phyloP scores from a whole-genome alignment of 306 rosid species.

The Vicia villosa region DNA sequence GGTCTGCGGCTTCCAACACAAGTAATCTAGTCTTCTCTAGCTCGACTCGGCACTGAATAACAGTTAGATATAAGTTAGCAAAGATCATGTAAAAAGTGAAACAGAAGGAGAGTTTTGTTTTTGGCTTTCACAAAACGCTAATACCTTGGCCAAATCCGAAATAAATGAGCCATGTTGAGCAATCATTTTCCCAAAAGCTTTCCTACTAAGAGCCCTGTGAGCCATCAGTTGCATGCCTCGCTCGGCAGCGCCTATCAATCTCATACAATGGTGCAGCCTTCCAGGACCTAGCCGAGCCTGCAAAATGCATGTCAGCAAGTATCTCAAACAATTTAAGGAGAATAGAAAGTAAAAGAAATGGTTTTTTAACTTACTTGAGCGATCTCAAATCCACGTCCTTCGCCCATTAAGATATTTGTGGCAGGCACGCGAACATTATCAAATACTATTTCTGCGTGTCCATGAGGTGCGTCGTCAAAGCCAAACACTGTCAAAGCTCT shows the following conservation, averaged over 20 bases:
- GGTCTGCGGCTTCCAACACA: conserved; percentile 94
- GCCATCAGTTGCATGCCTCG: conserved; percentile 86
- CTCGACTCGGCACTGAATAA: conserved; percentile 82
- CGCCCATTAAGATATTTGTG: conserved; percentile 79
- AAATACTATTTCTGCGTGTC: conserved; percentile 86
- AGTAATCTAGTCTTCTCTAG: conserved; percentile 77
- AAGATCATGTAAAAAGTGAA: neutral
- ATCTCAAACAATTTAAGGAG: no score
- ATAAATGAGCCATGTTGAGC: conserved; percentile 93
- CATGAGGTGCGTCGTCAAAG: conserved; percentile 98
- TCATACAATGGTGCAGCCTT: conserved; percentile 99
- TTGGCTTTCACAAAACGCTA: conserved; percentile 17
- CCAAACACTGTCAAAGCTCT: conserved; percentile 90
- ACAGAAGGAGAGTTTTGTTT: conserved; percentile 19
- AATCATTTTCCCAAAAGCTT: conserved; percentile 80
- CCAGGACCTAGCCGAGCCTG: conserved; percentile 99
- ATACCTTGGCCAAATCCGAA: conserved; percentile 84
- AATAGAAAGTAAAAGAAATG: conserved; percentile 29
- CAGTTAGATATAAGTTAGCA: conserved; percentile 15
- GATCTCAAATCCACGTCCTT: conserved; percentile 97
- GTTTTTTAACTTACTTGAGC: conserved; percentile 70
- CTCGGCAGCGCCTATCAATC: conserved; percentile 91
- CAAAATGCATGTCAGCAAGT: conserved; percentile 34
- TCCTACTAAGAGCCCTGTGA: conserved; percentile 84
- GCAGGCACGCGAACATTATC: conserved; percentile 81